Percentiles rank a stretch among this genome's conserved stretches.
Conservation (phyloP, 139 green algal genomes). For the Pedinophyceae sp. region DNA sequence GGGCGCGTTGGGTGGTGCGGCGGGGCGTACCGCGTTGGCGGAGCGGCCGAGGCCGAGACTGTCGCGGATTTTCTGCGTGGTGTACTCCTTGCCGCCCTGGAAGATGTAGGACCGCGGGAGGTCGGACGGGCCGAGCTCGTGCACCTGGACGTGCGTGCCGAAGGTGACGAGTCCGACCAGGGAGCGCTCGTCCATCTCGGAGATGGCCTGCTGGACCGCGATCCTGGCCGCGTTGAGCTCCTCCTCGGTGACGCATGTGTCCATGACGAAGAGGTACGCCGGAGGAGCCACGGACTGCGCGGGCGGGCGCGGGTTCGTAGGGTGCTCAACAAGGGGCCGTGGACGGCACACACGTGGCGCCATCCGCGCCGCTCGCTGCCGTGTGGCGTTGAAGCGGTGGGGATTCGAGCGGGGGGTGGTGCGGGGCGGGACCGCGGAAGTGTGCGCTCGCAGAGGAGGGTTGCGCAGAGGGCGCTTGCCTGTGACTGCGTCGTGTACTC, state of each 20-base stretch:
- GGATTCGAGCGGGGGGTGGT: too few relatives aligned
- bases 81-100: constrained; percentile 78
- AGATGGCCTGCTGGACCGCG: constrained; percentile 55
- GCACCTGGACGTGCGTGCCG: constrained; percentile 53
- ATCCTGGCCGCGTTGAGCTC: constrained; percentile 55
- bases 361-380: too few relatives aligned
- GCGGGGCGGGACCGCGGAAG: too few relatives aligned
- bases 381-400: too few relatives aligned
- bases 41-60: constrained; percentile 8
- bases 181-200: constrained; percentile 50
- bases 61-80: constrained; percentile 22
- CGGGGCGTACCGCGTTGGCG: constrained; percentile 2
- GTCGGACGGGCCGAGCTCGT: constrained; percentile 87
- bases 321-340: too few relatives aligned
- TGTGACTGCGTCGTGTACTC: constrained; percentile 64
- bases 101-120: constrained; percentile 88
- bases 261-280: constrained; percentile 83
- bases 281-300: too few relatives aligned
- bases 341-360: too few relatives aligned
- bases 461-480: too few relatives aligned
- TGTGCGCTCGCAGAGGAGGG: too few relatives aligned
- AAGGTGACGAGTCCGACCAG: constrained; percentile 82
- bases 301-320: too few relatives aligned
- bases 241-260: constrained; percentile 82
- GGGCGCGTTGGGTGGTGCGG: constrained; percentile 5